Conservation (phyloP, 352 stramenopile genomes). For the Globisporangium carolinianum region DNA sequence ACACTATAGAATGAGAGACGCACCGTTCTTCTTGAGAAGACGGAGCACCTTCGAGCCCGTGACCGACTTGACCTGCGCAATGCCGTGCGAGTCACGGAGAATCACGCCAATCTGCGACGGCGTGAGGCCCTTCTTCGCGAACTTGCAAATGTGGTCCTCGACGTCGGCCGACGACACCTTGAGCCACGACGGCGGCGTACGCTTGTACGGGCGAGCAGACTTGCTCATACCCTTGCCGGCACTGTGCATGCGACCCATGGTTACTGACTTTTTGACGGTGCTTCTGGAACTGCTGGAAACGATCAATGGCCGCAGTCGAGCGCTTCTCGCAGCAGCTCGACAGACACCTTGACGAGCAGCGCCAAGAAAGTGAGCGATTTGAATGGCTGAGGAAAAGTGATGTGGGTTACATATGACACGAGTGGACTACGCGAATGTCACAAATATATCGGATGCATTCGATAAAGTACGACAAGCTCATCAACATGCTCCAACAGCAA, state of each 20-base stretch:
- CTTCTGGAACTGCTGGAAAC: constrained; percentile 40
- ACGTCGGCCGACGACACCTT: constrained; percentile 96
- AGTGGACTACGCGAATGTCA: neutral
- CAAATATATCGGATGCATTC: too few relatives aligned
- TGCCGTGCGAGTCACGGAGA: constrained; percentile 98
- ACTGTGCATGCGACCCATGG: constrained; percentile 99
- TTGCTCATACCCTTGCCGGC: constrained; percentile 99
- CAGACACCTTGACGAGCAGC: too few relatives aligned
- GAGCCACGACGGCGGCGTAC: constrained; percentile 97
- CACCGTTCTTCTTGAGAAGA: constrained; percentile 99
- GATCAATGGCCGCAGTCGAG: constrained; percentile 34
- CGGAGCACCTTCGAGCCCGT: constrained; percentile 99
- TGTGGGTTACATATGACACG: neutral
- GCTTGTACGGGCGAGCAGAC: constrained; percentile 98
- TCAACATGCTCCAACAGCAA: neutral
- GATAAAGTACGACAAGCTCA: neutral
- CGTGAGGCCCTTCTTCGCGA: constrained; percentile 98
- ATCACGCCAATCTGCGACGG: constrained; percentile 99
- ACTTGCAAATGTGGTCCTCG: constrained; percentile 99
- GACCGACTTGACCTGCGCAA: constrained; percentile 98
- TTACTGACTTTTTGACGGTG: constrained; percentile 28
- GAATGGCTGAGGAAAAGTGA: neutral
- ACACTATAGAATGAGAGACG: constrained; percentile 13
- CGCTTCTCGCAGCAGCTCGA: neutral
- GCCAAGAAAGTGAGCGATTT: neutral